Percentiles rank a stretch among this genome's conserved stretches.
phyloP scores from a whole-genome alignment of 202 grass and related monocot genomes.

The Carex arenaria region DNA sequence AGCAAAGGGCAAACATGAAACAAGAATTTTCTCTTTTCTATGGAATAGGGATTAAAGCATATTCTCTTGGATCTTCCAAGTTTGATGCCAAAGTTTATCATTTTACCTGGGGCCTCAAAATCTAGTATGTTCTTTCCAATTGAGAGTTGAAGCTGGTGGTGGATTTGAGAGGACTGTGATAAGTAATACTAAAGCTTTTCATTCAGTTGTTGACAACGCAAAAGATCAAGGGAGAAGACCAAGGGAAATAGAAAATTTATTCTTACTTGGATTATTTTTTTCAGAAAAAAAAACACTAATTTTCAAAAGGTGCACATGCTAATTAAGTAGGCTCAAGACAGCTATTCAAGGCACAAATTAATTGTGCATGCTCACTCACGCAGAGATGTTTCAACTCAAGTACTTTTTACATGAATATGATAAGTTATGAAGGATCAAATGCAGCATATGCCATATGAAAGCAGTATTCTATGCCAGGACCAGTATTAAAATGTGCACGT shows the following conservation, averaged over 20 bases:
- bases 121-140: not conserved
- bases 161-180: not conserved
- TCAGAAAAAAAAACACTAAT: too few species aligned
- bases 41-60: not conserved
- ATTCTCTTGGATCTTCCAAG: constrained; percentile 6
- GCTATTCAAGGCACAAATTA: not conserved
- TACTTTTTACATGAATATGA: not conserved
- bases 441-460: not conserved
- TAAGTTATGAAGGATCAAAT: not conserved
- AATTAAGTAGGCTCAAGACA: not conserved
- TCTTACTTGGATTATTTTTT: not conserved
- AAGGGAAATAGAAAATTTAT: not conserved
- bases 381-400: not conserved
- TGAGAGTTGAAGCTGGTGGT: not conserved
- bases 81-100: not conserved
- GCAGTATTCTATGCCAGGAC: not conserved
- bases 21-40: not conserved
- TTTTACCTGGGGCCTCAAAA: not conserved
- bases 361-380: not conserved
- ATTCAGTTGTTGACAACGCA: not conserved
- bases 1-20: not conserved
- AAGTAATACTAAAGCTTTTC: not conserved
- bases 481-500: not conserved
- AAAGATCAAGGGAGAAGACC: not conserved
- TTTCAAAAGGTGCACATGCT: not conserved